phyloP scores from a whole-genome alignment of 148 eudicot species.

The Agrostemma githago region DNA sequence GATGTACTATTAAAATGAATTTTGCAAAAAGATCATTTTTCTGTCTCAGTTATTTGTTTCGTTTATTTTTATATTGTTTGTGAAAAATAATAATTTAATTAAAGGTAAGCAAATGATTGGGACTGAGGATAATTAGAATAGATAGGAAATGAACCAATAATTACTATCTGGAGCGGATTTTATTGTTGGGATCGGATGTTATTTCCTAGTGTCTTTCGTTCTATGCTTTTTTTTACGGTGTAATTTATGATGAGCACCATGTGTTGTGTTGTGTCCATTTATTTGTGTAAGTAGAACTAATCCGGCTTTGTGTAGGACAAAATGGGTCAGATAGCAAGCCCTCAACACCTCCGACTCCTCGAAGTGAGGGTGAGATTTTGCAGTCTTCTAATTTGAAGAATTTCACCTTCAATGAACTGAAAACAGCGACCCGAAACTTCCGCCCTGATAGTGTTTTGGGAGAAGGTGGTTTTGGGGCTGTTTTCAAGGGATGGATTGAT shows the following conservation, averaged over 20 bases:
- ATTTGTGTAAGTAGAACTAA: background rate
- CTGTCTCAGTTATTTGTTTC: no score
- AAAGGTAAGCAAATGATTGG: no score
- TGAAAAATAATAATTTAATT: no score
- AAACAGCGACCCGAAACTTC: constrained; percentile 29
- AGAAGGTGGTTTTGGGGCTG: constrained; percentile 38
- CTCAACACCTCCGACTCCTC: constrained; percentile 25
- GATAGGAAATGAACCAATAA: no score
- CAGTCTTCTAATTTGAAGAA: constrained; percentile 31
- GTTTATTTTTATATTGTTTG: no score
- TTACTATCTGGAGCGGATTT: no score
- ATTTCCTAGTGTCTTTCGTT: no score
- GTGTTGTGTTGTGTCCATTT: background rate
- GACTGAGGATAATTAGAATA: no score
- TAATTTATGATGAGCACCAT: no score
- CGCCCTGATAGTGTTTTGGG: constrained; percentile 33
- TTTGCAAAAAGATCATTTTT: no score
- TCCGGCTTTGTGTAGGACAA: constrained; percentile 27
- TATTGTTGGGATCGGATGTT: no score
- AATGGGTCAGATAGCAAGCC: constrained; percentile 36
- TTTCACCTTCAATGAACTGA: constrained; percentile 32
- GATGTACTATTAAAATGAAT: background rate
- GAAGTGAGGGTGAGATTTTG: constrained; percentile 32
- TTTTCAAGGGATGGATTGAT: constrained; percentile 35
- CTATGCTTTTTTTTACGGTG: no score